These are phyloP conservation scores for Dactylonectria estremocensis DNA, from an alignment of 2,329 filamentous ascomycete species.

Conservation along the genomic window DNA sequence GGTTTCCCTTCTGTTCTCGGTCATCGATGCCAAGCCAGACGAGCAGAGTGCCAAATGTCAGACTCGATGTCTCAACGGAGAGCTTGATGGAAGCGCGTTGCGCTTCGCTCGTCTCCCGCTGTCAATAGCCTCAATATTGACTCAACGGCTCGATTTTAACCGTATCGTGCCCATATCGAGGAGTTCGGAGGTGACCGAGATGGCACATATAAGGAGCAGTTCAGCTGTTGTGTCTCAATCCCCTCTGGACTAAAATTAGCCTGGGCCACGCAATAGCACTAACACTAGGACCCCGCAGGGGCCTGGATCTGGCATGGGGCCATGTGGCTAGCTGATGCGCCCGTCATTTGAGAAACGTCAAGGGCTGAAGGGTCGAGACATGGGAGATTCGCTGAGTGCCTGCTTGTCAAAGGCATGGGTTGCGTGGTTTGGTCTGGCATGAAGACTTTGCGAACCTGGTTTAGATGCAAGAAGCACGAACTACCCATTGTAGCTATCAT, in stretches of 20 bases:
- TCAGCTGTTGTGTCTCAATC: slow-evolving; percentile 37
- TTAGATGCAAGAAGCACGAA: slow-evolving; percentile 16
- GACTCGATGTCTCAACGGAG: slow-evolving; percentile 20
- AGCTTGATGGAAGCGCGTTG: too few species aligned
- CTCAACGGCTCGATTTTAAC: slow-evolving; percentile 5
- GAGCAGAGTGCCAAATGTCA: neutral
- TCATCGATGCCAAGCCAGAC: neutral
- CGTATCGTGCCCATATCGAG: neutral
- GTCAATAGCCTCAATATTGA: slow-evolving; percentile 7
- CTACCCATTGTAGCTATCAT: slow-evolving; percentile 6
- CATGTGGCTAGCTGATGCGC: slow-evolving; percentile 22
- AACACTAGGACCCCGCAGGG: slow-evolving; percentile 38
- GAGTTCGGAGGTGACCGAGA: slow-evolving; percentile 7
- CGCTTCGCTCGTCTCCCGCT: neutral
- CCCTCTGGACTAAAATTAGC: slow-evolving; percentile 43
- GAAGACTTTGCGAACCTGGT: slow-evolving; percentile 9
- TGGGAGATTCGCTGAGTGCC: slow-evolving; percentile 5
- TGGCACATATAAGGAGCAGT: slow-evolving; percentile 32
- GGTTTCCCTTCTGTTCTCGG: neutral
- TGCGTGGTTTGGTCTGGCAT: slow-evolving; percentile 19
- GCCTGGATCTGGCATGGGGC: slow-evolving; percentile 21
- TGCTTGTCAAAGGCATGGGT: slow-evolving; percentile 15
- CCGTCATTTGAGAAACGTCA: slow-evolving; percentile 18
- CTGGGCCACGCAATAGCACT: slow-evolving; percentile 26
- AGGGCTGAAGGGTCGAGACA: neutral